Percentiles rank a stretch among this genome's conserved stretches.
phyloP scores from a whole-genome alignment of 1,284 basidiomycete genomes.

The Ceratobasidium sp. region DNA sequence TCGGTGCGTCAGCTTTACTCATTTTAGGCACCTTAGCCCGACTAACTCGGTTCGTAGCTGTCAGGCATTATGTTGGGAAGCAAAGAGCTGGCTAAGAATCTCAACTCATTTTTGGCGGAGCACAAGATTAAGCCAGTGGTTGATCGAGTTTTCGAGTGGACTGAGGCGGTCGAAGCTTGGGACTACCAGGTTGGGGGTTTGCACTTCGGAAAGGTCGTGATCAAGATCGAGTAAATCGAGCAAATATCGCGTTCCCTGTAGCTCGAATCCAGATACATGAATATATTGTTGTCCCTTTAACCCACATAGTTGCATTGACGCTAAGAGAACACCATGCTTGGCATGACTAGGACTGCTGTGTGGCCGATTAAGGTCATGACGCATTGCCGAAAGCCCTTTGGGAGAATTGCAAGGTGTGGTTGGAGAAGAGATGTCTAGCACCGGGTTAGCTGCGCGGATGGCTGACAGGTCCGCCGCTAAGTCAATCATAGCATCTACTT shows the following conservation, averaged over 20 bases:
- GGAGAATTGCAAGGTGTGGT: background rate
- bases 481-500: slow-evolving; percentile 89
- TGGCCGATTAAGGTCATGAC: too few species aligned
- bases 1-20: background rate
- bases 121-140: slow-evolving; percentile 24
- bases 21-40: background rate
- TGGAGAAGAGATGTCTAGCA: slow-evolving; percentile 58
- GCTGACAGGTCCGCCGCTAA: slow-evolving; percentile 78
- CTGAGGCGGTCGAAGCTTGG: slow-evolving; percentile 11
- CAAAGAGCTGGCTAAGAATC: slow-evolving; percentile 1
- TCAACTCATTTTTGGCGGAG: slow-evolving; percentile 1
- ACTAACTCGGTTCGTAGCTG: background rate
- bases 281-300: background rate
- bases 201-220: slow-evolving; percentile 30
- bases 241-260: too few species aligned
- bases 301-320: slow-evolving; percentile 4
- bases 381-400: background rate
- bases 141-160: slow-evolving; percentile 31
- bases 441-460: slow-evolving; percentile 84
- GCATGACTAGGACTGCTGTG: too few species aligned
- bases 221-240: slow-evolving; percentile 8
- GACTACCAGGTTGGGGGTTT: slow-evolving; percentile 12
- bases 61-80: background rate
- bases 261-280: too few species aligned
- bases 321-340: background rate